Evolutionary conservation across 164 flowering plant species (phyloP).

Genomic region (Amborella trichopoda): DNA sequence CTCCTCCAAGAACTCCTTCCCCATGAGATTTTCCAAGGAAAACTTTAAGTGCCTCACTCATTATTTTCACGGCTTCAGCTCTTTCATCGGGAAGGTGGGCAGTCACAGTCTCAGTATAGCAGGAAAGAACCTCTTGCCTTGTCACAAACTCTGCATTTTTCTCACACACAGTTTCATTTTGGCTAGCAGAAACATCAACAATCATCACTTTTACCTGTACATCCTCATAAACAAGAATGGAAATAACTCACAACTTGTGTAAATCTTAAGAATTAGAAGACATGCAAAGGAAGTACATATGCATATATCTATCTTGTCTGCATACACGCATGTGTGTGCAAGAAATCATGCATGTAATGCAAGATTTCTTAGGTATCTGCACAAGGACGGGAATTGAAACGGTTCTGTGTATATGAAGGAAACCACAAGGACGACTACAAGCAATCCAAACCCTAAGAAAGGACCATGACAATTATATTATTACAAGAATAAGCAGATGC

Average conservation of each 20-base stretch:
- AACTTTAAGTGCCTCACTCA: slow-evolving; percentile 47
- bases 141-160: slow-evolving; percentile 46
- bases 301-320: no score
- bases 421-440: no score
- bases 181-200: slow-evolving; percentile 67
- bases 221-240: neutral
- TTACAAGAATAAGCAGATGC: no score
- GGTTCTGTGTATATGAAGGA: no score
- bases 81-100: slow-evolving; percentile 55
- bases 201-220: slow-evolving; percentile 51
- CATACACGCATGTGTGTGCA: no score
- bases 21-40: slow-evolving; percentile 30
- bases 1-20: slow-evolving; percentile 46
- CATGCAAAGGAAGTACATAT: no score
- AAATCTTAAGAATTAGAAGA: no score
- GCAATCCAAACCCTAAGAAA: no score
- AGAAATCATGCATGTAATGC: no score
- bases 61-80: slow-evolving; percentile 55
- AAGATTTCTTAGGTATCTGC: no score
- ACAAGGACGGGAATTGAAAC: no score
- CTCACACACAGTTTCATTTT: slow-evolving; percentile 15
- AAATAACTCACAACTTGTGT: neutral
- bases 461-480: no score
- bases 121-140: slow-evolving; percentile 48
- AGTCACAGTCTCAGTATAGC: slow-evolving; percentile 14